Percentiles rank a stretch among this genome's conserved stretches.
These are phyloP conservation scores for Monsonia emarginata DNA, from an alignment of 441 rosid species.

Conservation along the genomic window DNA sequence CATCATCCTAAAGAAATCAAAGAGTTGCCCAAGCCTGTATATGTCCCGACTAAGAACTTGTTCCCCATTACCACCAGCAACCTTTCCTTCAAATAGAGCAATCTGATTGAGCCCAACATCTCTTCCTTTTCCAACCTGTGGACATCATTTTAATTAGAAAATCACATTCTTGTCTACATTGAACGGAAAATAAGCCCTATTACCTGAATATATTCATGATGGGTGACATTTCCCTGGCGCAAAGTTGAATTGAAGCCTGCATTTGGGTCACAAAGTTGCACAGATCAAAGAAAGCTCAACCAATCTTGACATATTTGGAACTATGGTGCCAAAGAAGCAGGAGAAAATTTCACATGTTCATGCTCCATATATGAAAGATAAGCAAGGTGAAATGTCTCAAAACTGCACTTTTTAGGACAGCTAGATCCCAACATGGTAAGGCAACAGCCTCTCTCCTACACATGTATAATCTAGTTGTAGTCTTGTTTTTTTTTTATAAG, in stretches of 20 bases:
- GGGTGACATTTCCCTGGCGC: constrained; percentile 97
- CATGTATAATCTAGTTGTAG: not conserved
- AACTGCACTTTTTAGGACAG: not conserved
- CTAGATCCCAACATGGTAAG: not conserved
- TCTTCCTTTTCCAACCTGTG: constrained; percentile 96
- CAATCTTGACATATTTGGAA: not conserved
- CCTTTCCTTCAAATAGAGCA: constrained; percentile 97
- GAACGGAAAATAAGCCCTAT: constrained; percentile 10
- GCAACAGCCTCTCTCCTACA: not conserved
- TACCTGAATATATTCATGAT: constrained; percentile 98
- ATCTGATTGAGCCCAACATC: constrained; percentile 99
- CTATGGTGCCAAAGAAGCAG: not conserved
- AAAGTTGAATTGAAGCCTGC: constrained; percentile 93
- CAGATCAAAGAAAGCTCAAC: not conserved
- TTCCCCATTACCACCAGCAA: constrained; percentile 97
- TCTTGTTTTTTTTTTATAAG: too few relatives aligned
- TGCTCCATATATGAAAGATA: not conserved
- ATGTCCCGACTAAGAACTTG: constrained; percentile 98
- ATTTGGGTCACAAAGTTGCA: constrained; percentile 10
- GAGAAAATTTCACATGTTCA: not conserved
- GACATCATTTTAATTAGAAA: constrained; percentile 18
- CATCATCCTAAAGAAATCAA: constrained; percentile 97
- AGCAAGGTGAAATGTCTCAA: not conserved
- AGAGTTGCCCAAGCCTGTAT: constrained; percentile 97
- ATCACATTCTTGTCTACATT: constrained; percentile 5